phyloP scores from a whole-genome alignment of 768 basidiomycete species.

The Suillus fuscotomentosus region DNA sequence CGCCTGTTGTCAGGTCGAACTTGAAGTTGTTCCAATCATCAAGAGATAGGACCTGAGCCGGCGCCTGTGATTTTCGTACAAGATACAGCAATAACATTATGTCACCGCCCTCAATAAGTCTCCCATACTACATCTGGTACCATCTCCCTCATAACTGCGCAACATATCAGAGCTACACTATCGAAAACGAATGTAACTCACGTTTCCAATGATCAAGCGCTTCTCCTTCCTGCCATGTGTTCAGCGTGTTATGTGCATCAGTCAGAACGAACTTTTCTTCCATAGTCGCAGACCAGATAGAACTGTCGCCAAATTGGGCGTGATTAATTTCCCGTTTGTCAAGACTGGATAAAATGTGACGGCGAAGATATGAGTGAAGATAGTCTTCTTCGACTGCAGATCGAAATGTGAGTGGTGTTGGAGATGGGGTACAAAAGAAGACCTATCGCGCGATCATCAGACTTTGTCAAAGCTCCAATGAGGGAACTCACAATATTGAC shows the following conservation, averaged over 20 bases:
- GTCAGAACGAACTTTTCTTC: slow-evolving; percentile 54
- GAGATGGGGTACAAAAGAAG: slow-evolving; percentile 73
- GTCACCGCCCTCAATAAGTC: slow-evolving; percentile 50
- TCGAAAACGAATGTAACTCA: slow-evolving; percentile 34
- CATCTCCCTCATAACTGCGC: slow-evolving; percentile 75
- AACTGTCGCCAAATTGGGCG: slow-evolving; percentile 32
- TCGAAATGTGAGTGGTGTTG: slow-evolving; percentile 57
- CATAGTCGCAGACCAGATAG: slow-evolving; percentile 22
- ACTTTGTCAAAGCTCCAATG: not conserved
- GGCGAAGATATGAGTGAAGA: slow-evolving; percentile 66
- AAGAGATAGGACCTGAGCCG: not conserved
- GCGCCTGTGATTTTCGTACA: not conserved
- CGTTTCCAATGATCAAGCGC: slow-evolving; percentile 76
- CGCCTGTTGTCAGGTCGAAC: not conserved
- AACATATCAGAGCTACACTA: not conserved
- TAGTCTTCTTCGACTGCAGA: slow-evolving; percentile 54
- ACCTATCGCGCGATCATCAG: slow-evolving; percentile 45
- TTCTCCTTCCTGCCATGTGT: slow-evolving; percentile 62
- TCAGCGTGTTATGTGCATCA: slow-evolving; percentile 61
- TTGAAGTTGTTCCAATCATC: not conserved
- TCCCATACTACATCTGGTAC: slow-evolving; percentile 75
- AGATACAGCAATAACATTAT: not conserved
- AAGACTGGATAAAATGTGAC: slow-evolving; percentile 53
- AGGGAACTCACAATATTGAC: slow-evolving; percentile 65
- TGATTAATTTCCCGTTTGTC: slow-evolving; percentile 54